Percentiles rank a stretch among this genome's conserved stretches.
Conservation (phyloP, 306 rosid genomes). For the Oxytropis ochrocephala region DNA sequence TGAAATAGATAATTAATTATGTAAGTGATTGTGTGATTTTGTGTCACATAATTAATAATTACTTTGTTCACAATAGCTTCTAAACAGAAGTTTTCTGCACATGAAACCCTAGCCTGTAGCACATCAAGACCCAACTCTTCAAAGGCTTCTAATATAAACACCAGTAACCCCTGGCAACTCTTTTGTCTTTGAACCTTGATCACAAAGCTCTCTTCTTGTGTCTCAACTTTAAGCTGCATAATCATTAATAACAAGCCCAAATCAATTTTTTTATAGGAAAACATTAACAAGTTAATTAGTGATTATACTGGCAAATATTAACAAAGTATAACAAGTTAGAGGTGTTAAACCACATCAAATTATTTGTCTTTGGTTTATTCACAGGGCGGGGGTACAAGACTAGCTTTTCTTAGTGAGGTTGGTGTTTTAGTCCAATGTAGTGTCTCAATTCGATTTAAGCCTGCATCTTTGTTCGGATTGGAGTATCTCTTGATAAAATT, state of each 20-base stretch:
- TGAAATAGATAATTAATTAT: background rate
- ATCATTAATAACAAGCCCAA: background rate
- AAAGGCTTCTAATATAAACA: slow-evolving; percentile 56
- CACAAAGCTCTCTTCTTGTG: slow-evolving; percentile 32
- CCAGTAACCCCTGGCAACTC: slow-evolving; percentile 49
- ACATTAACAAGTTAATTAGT: too few species aligned
- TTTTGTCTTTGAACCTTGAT: slow-evolving; percentile 39
- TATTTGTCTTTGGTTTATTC: too few species aligned
- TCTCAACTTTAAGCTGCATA: slow-evolving; percentile 42
- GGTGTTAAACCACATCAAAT: too few species aligned
- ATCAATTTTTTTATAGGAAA: background rate
- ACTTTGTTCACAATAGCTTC: slow-evolving; percentile 48
- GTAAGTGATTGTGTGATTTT: background rate
- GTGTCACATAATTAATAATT: background rate
- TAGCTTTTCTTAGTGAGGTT: too few species aligned
- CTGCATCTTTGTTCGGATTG: too few species aligned
- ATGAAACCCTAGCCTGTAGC: slow-evolving; percentile 68
- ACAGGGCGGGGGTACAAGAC: too few species aligned
- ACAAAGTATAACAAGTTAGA: too few species aligned
- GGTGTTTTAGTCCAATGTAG: too few species aligned
- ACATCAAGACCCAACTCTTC: slow-evolving; percentile 62
- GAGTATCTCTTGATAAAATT: too few species aligned
- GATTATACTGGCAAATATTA: too few species aligned
- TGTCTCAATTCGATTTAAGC: too few species aligned
- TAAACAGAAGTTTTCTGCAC: slow-evolving; percentile 36